Evolutionary conservation across 1,139 yeast species (phyloP).

Genomic region (Candida sojae): DNA sequence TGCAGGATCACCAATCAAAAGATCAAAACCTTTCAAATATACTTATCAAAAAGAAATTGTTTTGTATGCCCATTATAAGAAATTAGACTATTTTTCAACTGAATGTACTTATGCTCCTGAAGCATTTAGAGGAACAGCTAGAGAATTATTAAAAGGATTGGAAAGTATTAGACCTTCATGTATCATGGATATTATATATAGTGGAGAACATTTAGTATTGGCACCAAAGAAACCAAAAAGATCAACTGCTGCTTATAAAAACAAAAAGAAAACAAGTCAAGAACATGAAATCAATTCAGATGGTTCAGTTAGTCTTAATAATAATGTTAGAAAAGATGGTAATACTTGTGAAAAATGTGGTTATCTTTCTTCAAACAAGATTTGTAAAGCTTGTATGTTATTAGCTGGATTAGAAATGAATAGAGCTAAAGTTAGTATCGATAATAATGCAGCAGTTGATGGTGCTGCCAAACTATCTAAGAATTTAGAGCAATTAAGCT

Average conservation of each 20-base stretch:
- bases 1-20: constrained; percentile 76
- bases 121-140: constrained; percentile 96
- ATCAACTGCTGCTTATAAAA: constrained; percentile 30
- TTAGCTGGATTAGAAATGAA: constrained; percentile 81
- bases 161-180: constrained; percentile 92
- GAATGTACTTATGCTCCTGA: constrained; percentile 99
- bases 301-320: constrained; percentile 54
- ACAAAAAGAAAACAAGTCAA: constrained; percentile 19
- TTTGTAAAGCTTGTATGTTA: constrained; percentile 92
- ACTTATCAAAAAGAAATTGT: constrained; percentile 97
- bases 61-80: constrained; percentile 93
- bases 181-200: constrained; percentile 88
- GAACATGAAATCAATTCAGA: constrained; percentile 59
- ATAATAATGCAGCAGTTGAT: constrained; percentile 47
- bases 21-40: constrained; percentile 95
- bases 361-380: constrained; percentile 79
- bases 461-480: constrained; percentile 74
- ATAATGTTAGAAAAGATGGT: constrained; percentile 52
- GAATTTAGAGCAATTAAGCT: constrained; percentile 64
- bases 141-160: constrained; percentile 84
- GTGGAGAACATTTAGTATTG: constrained; percentile 85
- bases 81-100: constrained; percentile 92
- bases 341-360: constrained; percentile 89
- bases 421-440: constrained; percentile 62
- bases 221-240: constrained; percentile 53